Conservation (phyloP, 1,284 basidiomycete species). For the Butyriboletus regius region DNA sequence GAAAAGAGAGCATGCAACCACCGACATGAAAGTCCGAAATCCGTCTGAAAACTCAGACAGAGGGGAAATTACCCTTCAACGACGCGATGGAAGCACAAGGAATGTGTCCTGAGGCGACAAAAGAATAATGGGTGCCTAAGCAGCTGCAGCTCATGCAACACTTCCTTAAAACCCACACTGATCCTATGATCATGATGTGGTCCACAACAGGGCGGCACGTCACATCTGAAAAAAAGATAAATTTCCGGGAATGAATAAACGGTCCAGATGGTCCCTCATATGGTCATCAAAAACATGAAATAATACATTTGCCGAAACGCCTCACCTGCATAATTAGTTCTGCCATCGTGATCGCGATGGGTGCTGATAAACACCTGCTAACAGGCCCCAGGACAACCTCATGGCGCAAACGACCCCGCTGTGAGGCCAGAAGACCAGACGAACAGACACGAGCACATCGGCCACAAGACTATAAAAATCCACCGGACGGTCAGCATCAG, state of each 20-base stretch:
- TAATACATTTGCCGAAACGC: conserved; percentile 21
- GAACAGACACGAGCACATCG: conserved; percentile 15
- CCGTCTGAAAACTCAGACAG: conserved; percentile 30
- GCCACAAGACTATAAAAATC: conserved; percentile 24
- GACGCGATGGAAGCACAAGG: conserved; percentile 7
- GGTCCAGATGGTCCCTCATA: conserved; percentile 26
- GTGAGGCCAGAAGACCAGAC: conserved; percentile 41
- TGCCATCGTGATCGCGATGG: conserved; percentile 26
- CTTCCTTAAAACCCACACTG: conserved; percentile 8
- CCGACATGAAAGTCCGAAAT: conserved; percentile 32
- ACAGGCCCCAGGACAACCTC: conserved; percentile 36
- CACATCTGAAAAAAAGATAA: conserved; percentile 18
- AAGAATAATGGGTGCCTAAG: conserved; percentile 10
- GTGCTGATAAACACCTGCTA: conserved; percentile 19
- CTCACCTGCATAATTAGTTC: conserved; percentile 19
- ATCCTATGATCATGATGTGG: conserved; percentile 5
- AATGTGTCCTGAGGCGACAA: conserved; percentile 8
- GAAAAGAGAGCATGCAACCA: conserved; percentile 22
- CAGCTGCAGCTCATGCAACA: conserved; percentile 6
- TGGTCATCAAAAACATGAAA: conserved; percentile 26
- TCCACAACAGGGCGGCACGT: conserved; percentile 16
- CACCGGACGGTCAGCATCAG: conserved; percentile 13
- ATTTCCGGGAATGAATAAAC: conserved; percentile 24
- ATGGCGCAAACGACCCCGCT: conserved; percentile 82
- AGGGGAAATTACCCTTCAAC: conserved; percentile 17